Conservation (phyloP, 2,329 filamentous ascomycete genomes). For the Rhytidhysteron rufulum region DNA sequence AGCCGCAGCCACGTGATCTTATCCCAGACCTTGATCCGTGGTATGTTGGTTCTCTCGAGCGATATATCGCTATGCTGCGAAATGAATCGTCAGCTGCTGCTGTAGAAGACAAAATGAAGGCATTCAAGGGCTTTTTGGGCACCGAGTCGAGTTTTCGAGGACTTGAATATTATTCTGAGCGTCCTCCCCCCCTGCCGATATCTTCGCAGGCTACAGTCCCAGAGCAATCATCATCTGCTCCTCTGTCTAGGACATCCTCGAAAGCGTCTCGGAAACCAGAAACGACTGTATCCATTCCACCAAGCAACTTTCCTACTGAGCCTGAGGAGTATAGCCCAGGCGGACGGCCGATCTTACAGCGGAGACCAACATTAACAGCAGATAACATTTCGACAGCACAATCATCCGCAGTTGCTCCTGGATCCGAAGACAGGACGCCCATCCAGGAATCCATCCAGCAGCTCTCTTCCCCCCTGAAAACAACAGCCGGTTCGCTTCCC, state of each 20-base stretch:
- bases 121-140: constrained; percentile 49
- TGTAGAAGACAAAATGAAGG: constrained; percentile 51
- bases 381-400: constrained; percentile 11
- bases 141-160: constrained; percentile 34
- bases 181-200: constrained; percentile 11
- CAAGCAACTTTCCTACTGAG: constrained; percentile 9
- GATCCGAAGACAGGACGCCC: constrained; percentile 20
- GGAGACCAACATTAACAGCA: constrained; percentile 13
- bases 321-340: constrained; percentile 49
- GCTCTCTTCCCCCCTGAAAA: constrained; percentile 3
- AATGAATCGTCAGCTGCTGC: constrained; percentile 46
- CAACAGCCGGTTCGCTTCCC: constrained; percentile 2
- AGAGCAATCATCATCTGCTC: constrained; percentile 2
- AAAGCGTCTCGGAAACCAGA: constrained; percentile 9
- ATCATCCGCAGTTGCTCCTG: constrained; percentile 12
- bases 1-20: constrained; percentile 25
- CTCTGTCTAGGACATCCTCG: not conserved
- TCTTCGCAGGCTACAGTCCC: constrained; percentile 4
- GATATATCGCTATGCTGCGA: constrained; percentile 53
- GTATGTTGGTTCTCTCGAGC: constrained; percentile 53
- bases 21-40: constrained; percentile 56
- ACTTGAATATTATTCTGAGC: constrained; percentile 39
- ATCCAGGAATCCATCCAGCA: not conserved
- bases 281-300: constrained; percentile 14
- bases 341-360: constrained; percentile 46